phyloP scores from a whole-genome alignment of 495 filamentous ascomycete species.

The Penicillium malachiteum region DNA sequence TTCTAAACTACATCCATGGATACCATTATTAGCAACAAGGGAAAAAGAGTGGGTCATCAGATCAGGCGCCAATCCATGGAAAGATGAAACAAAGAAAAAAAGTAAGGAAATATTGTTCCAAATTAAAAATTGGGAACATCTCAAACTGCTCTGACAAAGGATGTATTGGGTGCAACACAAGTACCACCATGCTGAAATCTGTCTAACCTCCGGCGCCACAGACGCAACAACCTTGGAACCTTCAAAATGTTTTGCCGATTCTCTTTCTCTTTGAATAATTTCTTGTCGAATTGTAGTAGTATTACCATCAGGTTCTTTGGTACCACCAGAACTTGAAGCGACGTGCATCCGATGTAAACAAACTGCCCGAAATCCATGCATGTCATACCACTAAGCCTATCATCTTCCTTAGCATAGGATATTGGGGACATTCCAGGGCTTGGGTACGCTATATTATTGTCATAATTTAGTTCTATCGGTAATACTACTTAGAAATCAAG shows the following conservation, averaged over 20 bases:
- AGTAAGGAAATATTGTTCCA: background rate
- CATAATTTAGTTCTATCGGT: too few relatives aligned
- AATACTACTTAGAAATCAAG: too few relatives aligned
- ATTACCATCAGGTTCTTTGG: background rate
- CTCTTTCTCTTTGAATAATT: background rate
- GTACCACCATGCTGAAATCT: constrained; percentile 8
- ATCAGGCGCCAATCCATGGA: too few relatives aligned
- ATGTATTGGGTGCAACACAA: constrained; percentile 3
- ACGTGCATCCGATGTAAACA: constrained; percentile 11
- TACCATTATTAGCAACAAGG: too few relatives aligned
- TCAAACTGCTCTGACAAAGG: constrained; percentile 1
- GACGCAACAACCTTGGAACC: constrained; percentile 1
- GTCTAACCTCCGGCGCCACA: constrained; percentile 9
- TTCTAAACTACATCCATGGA: too few relatives aligned
- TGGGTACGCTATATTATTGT: too few relatives aligned
- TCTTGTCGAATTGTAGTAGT: background rate
- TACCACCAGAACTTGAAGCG: constrained; percentile 2
- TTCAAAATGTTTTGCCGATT: background rate
- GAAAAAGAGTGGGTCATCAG: too few relatives aligned
- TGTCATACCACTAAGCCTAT: constrained; percentile 22
- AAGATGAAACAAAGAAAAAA: background rate
- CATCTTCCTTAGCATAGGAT: too few relatives aligned
- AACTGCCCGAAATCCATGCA: constrained; percentile 20
- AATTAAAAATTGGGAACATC: background rate
- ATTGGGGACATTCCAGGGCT: too few relatives aligned